Percentiles rank a stretch among this genome's conserved stretches.
Evolutionary conservation across 805 yeast species (phyloP).

Genomic region (Teunomyces stri): DNA sequence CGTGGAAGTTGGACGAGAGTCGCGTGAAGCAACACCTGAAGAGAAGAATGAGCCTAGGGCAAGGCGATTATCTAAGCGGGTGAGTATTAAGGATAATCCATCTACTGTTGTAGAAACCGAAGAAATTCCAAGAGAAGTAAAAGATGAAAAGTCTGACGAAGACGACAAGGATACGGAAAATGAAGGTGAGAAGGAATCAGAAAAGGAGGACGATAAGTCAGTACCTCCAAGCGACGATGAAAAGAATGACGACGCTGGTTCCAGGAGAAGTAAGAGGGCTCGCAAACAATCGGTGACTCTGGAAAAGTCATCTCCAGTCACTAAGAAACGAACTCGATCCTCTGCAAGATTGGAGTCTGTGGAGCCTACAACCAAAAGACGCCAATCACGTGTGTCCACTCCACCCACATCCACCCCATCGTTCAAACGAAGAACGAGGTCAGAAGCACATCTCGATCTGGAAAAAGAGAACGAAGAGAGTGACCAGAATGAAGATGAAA

Average conservation of each 20-base stretch:
- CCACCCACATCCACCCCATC: constrained; percentile 7
- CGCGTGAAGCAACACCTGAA: constrained; percentile 4
- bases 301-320: neutral
- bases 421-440: constrained; percentile 16
- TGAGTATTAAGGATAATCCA: constrained; percentile 6
- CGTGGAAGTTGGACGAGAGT: constrained; percentile 4
- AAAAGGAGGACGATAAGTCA: constrained; percentile 53
- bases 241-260: constrained; percentile 13
- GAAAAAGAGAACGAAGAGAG: constrained; percentile 6
- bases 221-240: constrained; percentile 22
- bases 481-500: constrained; percentile 1
- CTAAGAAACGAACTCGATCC: constrained; percentile 19
- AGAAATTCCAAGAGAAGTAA: constrained; percentile 18
- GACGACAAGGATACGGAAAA: constrained; percentile 44
- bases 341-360: constrained; percentile 15
- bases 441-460: constrained; percentile 14
- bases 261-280: constrained; percentile 5
- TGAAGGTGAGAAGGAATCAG: constrained; percentile 49
- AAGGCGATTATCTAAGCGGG: constrained; percentile 3
- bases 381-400: constrained; percentile 9
- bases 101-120: constrained; percentile 44
- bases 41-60: constrained; percentile 3
- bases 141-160: constrained; percentile 27
- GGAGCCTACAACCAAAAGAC: constrained; percentile 10
- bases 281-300: constrained; percentile 5